Evolutionary conservation across 176 grass and related monocot genomes (phyloP).

Genomic region (Pharus latifolius): DNA sequence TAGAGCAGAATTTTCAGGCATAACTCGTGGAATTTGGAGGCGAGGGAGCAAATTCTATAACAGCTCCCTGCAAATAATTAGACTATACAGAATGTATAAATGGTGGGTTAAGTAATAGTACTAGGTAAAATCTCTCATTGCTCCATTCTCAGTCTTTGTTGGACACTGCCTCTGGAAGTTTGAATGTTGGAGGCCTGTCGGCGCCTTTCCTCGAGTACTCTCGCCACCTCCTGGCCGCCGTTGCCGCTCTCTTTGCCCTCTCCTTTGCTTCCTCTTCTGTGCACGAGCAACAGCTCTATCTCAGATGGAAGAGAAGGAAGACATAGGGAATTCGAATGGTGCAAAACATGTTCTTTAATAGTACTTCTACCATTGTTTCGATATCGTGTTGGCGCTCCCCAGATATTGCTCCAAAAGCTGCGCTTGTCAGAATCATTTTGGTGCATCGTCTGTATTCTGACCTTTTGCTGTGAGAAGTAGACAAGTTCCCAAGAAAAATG

Average conservation of each 20-base stretch:
- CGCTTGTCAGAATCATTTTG: constrained; percentile 60
- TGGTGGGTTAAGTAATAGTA: constrained; percentile 13
- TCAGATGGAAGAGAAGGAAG: background rate
- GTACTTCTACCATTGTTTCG: constrained; percentile 49
- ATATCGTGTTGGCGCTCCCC: constrained; percentile 60
- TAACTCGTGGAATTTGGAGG: background rate
- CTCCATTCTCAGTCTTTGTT: constrained; percentile 39
- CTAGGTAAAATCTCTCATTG: background rate
- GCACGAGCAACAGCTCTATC: background rate
- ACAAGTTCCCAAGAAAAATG: background rate
- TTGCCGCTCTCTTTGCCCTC: constrained; percentile 67
- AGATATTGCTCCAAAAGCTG: constrained; percentile 71
- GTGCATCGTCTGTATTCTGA: constrained; percentile 50
- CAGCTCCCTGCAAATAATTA: constrained; percentile 28
- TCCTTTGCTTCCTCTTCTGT: constrained; percentile 71
- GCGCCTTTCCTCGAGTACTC: constrained; percentile 91
- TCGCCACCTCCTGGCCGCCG: constrained; percentile 81
- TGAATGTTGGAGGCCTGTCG: constrained; percentile 58
- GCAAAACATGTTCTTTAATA: background rate
- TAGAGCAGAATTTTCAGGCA: constrained; percentile 26
- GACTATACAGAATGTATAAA: constrained; percentile 32
- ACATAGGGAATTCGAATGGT: background rate
- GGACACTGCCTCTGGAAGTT: constrained; percentile 77
- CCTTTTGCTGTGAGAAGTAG: constrained; percentile 47
- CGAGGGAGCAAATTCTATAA: constrained; percentile 24